These are phyloP conservation scores for Angophora floribunda DNA, from an alignment of 345 rosid genomes.

Conservation along the genomic window DNA sequence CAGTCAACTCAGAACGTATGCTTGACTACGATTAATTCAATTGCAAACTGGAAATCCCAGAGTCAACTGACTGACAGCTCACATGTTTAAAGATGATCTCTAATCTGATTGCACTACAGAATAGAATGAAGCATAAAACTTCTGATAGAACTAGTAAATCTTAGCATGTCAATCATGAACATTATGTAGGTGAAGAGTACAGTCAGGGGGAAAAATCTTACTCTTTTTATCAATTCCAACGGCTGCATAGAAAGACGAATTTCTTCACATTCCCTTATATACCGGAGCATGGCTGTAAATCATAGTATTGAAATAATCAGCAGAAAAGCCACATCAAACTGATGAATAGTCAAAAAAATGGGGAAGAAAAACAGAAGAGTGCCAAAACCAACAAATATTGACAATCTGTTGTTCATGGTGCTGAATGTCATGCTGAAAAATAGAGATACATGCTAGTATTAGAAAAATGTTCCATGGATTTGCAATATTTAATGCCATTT, in stretches of 20 bases:
- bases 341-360: not conserved
- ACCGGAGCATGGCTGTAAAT: conserved; percentile 43
- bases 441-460: not conserved
- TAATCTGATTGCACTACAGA: not conserved
- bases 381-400: not conserved
- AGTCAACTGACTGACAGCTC: not conserved
- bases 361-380: not conserved
- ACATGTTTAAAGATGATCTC: not conserved
- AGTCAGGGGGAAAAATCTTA: conserved; percentile 2
- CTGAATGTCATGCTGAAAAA: not conserved
- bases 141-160: not conserved
- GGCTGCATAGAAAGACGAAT: conserved; percentile 81
- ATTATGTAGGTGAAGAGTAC: not conserved
- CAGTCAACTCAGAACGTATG: not conserved
- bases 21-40: not conserved
- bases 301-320: not conserved
- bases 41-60: not conserved
- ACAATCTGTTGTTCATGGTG: not conserved
- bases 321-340: not conserved
- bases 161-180: not conserved
- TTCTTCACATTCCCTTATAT: conserved; percentile 76
- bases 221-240: conserved; percentile 70
- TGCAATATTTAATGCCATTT: not conserved
- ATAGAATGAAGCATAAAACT: not conserved
- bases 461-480: not conserved